These are phyloP conservation scores for Senna tora DNA, from an alignment of 306 rosid genomes.

Conservation along the genomic window DNA sequence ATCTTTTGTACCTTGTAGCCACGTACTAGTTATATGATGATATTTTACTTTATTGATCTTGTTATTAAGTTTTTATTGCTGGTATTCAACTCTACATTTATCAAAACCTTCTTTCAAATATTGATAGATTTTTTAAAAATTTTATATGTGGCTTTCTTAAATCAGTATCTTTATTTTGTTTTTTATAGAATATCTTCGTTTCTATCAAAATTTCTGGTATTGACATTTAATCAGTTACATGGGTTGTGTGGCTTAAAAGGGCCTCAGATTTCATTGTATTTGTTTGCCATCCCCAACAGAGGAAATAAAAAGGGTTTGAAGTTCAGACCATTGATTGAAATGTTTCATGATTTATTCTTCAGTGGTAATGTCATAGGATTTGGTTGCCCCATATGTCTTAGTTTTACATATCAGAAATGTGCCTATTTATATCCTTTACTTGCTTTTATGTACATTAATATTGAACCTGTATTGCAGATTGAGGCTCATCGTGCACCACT, in stretches of 20 bases:
- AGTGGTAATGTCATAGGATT: background rate
- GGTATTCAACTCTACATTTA: background rate
- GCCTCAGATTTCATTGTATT: conserved; percentile 21
- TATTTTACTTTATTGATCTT: conserved; percentile 4
- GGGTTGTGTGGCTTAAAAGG: conserved; percentile 32
- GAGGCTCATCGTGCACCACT: conserved; percentile 89
- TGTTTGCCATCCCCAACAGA: background rate
- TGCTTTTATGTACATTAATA: conserved; percentile 23
- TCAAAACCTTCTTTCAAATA: background rate
- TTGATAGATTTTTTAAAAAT: background rate
- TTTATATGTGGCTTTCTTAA: conserved; percentile 3
- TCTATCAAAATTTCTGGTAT: conserved; percentile 24
- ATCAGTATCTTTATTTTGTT: conserved; percentile 17
- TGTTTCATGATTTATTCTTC: conserved; percentile 28
- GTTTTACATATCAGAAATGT: background rate
- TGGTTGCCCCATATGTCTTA: background rate
- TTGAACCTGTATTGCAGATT: conserved; percentile 59
- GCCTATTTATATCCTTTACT: conserved; percentile 13
- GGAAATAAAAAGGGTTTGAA: conserved; percentile 5
- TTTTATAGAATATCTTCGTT: background rate
- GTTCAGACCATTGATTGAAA: conserved; percentile 16
- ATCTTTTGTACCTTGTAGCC: conserved; percentile 21
- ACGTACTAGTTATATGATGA: conserved; percentile 33
- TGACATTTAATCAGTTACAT: conserved; percentile 19
- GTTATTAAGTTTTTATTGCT: no score